Evolutionary conservation across 257 asterid genomes (phyloP).

Genomic region (Marsdenia floribunda): DNA sequence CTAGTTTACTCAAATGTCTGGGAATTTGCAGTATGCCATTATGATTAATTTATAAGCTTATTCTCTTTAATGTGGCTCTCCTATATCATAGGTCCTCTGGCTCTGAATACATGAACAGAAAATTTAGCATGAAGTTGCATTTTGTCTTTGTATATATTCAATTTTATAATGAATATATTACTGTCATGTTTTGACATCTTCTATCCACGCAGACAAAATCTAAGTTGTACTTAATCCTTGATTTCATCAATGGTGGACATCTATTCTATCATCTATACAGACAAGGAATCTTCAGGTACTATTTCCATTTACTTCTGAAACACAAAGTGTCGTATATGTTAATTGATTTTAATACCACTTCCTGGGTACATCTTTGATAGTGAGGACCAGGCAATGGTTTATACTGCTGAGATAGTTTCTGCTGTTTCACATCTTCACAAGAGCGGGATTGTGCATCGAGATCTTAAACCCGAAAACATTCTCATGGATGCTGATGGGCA

Average conservation of each 20-base stretch:
- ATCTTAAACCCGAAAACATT: constrained; percentile 91
- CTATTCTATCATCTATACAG: constrained; percentile 94
- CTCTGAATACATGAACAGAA: neutral
- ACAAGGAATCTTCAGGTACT: constrained; percentile 91
- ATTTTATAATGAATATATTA: neutral
- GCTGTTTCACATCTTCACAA: constrained; percentile 95
- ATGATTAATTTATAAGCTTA: neutral
- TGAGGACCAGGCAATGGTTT: constrained; percentile 95
- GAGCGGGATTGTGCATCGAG: constrained; percentile 90
- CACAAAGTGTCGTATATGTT: constrained; percentile 9
- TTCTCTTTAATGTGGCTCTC: neutral
- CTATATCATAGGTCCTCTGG: neutral
- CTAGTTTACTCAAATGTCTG: neutral
- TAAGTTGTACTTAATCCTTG: constrained; percentile 80
- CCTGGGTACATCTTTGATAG: constrained; percentile 41
- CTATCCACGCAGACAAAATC: constrained; percentile 57
- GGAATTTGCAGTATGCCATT: neutral
- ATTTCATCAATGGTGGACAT: constrained; percentile 91
- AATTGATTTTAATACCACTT: constrained; percentile 26
- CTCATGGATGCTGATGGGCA: constrained; percentile 98
- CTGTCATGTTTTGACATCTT: neutral
- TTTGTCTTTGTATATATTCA: neutral
- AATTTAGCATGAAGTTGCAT: neutral
- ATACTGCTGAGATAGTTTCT: constrained; percentile 90
- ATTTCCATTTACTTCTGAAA: constrained; percentile 8